Evolutionary conservation across 78 protist species (phyloP), one percentile per base, ranked within the genome.

Genomic region (Dictyostelium firmibasis): DNA sequence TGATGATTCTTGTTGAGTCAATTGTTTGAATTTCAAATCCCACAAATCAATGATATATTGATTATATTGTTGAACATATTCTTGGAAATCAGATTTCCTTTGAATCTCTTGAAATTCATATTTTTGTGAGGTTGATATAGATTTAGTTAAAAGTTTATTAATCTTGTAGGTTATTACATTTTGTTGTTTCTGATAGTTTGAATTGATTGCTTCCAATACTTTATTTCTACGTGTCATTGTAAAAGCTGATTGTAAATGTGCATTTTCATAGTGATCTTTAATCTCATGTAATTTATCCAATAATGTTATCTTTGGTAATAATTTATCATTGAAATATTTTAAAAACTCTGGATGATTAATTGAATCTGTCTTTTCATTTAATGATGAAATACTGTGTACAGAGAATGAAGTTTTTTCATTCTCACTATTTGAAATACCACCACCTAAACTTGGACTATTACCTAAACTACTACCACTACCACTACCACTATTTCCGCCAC

Each of bases 251-350:
- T 69, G 50, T 9, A 64, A 77, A 81, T 89, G 72, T 11, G 82
- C 86, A 81, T 60, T 81, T n/a, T 89, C 94, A 44, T 69, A 70
- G 2, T 18, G 35, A n/a, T 89, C 94, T 35, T 81, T 89, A 41
- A 81, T 81, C 33, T 89, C 94, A 27, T 89, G 94, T 31, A 89
- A 60, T 29, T 70, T 60, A 70, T 89, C 94, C 11, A 89, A 44
- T 6, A 89, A 85, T 4, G 94, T 77, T 5, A 89, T 69, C 82
- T 89, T 89, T 11, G 47, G 53, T 20, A 89, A 47, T 18, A 89
- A 62, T 50, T 69, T 60, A 20, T 89, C 94, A 11, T 70, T 89
- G 43, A 89, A 89, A 27, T 89, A 89, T 47, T 50, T 35, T n/a
- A 89, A 20, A 57, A 89, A 89, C 44, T 89, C 94, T 20, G 38